Base-by-base conservation (phyloP, 306 rosid species). In the Gleditsia sinensis region DNA sequence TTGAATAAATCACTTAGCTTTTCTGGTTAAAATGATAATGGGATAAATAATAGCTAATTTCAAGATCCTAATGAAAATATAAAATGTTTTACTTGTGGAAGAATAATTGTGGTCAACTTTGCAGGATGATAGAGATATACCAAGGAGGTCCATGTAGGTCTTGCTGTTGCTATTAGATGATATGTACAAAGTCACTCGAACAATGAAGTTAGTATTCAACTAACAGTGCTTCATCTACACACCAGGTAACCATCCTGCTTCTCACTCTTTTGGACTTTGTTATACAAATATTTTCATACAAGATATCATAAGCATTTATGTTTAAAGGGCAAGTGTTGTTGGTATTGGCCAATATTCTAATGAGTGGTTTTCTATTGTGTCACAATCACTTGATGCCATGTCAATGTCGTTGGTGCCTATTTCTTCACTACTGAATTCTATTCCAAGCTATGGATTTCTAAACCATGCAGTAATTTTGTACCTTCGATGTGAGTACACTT, bases 391-490 rank as follows among this genome's bases (percentile, higher is more conserved):
- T 14, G 75, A 84, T 71, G 88, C 64, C 60, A 53, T 84, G 74
- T 86, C 80, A 6, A 89, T 89, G 94, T 70, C 82, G 9, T 71
- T 86, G n/a, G 89, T 84, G 64, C 91, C 94, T 4, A 81, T 89
- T 76, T 84, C 86, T 17, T 83, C 89, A 23, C 86, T 89, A 21
- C 63, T 89, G 58, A 80, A 71, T 62, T 87, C 86, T 13, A 68
- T 75, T 53, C 72, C 48, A 45, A 89, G 87, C 72, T 51, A 21
- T 74, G 91, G 94, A 53, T 89, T 80, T 77, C 82, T 86, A 28
- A 76, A 46, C 63, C 90, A 86, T 68, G 96, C 96, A 0, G 79
- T 87, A 40, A 85, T 84, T 39, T 85, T 84, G 68, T 90, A 87
- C 64, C 83, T 87, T 74, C 80, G 85, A 87, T 86, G 90, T 87